Base-by-base conservation (phyloP, 148 eudicot genomes). In the Arbutus unedo region DNA sequence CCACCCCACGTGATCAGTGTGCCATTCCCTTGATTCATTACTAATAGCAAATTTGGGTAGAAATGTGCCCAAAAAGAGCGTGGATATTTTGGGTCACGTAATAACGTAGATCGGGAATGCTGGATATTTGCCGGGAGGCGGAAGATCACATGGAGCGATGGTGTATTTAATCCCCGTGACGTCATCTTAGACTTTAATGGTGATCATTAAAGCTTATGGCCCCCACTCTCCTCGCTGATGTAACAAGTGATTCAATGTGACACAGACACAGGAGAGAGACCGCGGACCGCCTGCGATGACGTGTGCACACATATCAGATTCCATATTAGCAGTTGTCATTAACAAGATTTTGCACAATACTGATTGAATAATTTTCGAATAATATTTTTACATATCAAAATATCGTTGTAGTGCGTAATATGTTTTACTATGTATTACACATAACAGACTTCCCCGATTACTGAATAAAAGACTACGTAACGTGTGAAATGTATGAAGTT, bases 141-240 rank as follows among this genome's bases (percentile, higher is more conserved):
- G 5, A 19, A 60, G 67, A 81, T 62, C 83, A 84, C 83, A 81
- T 84, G 82, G 81, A 41, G 51, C 74, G 83, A 66, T 47, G 80
- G 18, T 50, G 49, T 45, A 77, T 76, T 77, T 51, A 82, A 64
- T 78, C 83, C 59, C 43, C 5, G 31, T 73, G 43, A 84, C 83
- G 81, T 76, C 86, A 84, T 75, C 79, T 68, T 60, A 48, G n/a
- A 64, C 76, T 62, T 83, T 74, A 60, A 68, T 41, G 11, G 15
- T n/a, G 11, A 44, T 38, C 18, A 4, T 43, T 59, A 31, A 50
- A 16, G 50, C 31, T 14, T 15, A n/a, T 66, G 73, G 72, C 41
- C 72, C 71, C 31, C 50, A 14, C 48, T 23, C 38, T 64, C 2
- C 18, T 21, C 23, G 45, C 23, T 54, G 78, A 82, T 38, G 82